Percentiles rank a stretch among this genome's conserved stretches.
These are phyloP conservation scores for Cynanchum wilfordii DNA, from an alignment of 257 asterid species.

Conservation along the genomic window DNA sequence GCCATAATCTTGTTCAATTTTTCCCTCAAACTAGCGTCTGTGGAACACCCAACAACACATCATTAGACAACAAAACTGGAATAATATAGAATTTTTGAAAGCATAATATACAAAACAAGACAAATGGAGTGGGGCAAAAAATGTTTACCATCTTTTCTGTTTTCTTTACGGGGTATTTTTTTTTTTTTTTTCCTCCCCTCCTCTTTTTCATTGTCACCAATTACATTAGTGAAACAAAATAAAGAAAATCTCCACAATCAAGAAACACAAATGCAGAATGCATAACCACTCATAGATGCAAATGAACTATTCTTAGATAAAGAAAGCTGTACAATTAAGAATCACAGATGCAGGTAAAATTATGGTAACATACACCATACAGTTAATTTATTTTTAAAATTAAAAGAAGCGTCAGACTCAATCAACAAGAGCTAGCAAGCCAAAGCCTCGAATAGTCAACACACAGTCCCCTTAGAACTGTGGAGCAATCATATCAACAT, in stretches of 20 bases:
- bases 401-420: neutral
- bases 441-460: neutral
- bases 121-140: neutral
- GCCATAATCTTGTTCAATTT: slow-evolving; percentile 63
- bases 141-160: neutral
- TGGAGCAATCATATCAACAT: neutral
- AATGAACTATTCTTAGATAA: too few species aligned
- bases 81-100: neutral
- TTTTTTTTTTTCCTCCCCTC: neutral
- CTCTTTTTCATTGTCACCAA: neutral
- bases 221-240: neutral
- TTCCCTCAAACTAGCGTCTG: slow-evolving; percentile 56
- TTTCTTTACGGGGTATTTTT: neutral
- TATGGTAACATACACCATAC: neutral
- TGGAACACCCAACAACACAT: slow-evolving; percentile 12
- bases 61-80: neutral
- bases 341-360: neutral
- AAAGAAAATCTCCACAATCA: neutral
- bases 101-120: neutral
- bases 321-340: neutral
- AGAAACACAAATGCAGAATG: neutral
- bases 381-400: neutral
- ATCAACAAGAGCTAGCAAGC: neutral
- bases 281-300: neutral
- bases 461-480: neutral